Conservation (phyloP, 2,329 filamentous ascomycete species). For the Fusarium tanahbumbuense region DNA sequence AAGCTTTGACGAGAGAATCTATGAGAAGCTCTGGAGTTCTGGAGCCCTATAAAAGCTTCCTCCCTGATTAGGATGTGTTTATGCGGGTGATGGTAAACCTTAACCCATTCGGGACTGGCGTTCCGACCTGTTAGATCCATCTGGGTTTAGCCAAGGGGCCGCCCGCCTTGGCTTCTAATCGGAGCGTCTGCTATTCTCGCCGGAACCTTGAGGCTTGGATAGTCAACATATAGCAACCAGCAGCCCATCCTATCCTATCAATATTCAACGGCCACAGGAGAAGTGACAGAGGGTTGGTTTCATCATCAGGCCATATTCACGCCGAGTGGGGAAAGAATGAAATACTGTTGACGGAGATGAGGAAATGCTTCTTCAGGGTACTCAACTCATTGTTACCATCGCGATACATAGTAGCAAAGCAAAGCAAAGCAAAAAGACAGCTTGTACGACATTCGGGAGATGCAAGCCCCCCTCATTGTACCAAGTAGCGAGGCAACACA, state of each 20-base stretch:
- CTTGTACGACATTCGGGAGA: slow-evolving; percentile 34
- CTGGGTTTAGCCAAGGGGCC: slow-evolving; percentile 35
- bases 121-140: slow-evolving; percentile 26
- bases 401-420: neutral
- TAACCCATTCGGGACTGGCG: slow-evolving; percentile 35
- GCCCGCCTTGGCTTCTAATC: slow-evolving; percentile 37
- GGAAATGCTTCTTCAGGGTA: neutral
- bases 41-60: neutral
- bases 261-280: neutral
- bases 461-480: slow-evolving; percentile 31
- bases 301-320: neutral
- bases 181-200: neutral
- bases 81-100: slow-evolving; percentile 19
- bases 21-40: neutral
- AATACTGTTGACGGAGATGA: neutral
- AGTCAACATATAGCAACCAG: neutral
- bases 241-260: neutral
- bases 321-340: neutral
- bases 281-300: neutral
- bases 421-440: slow-evolving; percentile 8
- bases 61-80: slow-evolving; percentile 39
- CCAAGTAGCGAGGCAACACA: slow-evolving; percentile 38
- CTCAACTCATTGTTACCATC: slow-evolving; percentile 1
- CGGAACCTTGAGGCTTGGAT: slow-evolving; percentile 18
- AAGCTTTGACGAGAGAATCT: neutral